phyloP scores from a whole-genome alignment of 2,329 filamentous ascomycete genomes.

The Cryphonectria japonica region DNA sequence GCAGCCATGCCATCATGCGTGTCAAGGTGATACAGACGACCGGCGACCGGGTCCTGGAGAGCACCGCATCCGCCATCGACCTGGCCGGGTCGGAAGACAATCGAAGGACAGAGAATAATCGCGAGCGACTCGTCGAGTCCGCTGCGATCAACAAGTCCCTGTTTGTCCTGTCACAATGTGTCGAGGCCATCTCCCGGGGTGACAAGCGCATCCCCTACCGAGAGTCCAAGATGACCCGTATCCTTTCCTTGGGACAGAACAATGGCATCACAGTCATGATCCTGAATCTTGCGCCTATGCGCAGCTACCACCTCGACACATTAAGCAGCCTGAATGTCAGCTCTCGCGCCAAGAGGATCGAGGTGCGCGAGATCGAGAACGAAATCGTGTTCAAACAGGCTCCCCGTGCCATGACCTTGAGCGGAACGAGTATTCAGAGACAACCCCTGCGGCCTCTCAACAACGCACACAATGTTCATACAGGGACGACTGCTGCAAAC shows the following conservation, averaged over 20 bases:
- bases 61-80: slow-evolving; percentile 91
- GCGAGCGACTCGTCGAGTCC: slow-evolving; percentile 90
- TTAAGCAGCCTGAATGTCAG: slow-evolving; percentile 93
- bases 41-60: slow-evolving; percentile 69
- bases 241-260: slow-evolving; percentile 89
- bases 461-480: slow-evolving; percentile 74
- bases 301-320: slow-evolving; percentile 91
- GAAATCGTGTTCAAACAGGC: slow-evolving; percentile 85
- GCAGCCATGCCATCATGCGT: slow-evolving; percentile 87
- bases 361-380: slow-evolving; percentile 94
- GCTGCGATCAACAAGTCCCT: slow-evolving; percentile 97
- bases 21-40: slow-evolving; percentile 84
- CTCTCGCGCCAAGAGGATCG: slow-evolving; percentile 93
- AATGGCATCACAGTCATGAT: slow-evolving; percentile 97
- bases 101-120: slow-evolving; percentile 88
- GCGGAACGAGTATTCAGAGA: slow-evolving; percentile 54
- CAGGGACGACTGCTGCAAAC: slow-evolving; percentile 53
- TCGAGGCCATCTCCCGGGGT: slow-evolving; percentile 83
- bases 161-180: slow-evolving; percentile 92
- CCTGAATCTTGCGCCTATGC: slow-evolving; percentile 87
- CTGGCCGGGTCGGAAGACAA: slow-evolving; percentile 96
- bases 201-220: slow-evolving; percentile 85
- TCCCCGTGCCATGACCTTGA: slow-evolving; percentile 56
- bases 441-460: slow-evolving; percentile 81
- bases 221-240: slow-evolving; percentile 96